Conservation (phyloP, 352 stramenopile species). For the Globisporangium iwayamae region DNA sequence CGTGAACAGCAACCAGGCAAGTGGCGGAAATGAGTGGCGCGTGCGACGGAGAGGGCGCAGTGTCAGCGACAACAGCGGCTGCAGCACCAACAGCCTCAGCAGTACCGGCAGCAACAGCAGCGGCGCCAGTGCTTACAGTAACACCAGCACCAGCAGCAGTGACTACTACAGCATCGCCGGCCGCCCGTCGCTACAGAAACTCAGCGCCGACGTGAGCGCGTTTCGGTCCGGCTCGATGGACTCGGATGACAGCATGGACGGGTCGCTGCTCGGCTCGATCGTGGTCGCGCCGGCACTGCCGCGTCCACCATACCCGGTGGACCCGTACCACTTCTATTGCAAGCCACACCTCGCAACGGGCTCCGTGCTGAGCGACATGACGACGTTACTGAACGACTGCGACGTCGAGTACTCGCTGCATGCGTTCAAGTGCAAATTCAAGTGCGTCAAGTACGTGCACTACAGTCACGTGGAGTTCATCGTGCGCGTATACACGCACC, state of each 20-base stretch:
- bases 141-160: conserved; percentile 38
- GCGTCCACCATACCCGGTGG: conserved; percentile 65
- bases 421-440: conserved; percentile 82
- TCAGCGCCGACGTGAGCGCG: conserved; percentile 26
- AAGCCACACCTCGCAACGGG: conserved; percentile 26
- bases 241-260: conserved; percentile 41
- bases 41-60: conserved; percentile 44
- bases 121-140: conserved; percentile 25
- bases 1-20: conserved; percentile 21
- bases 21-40: conserved; percentile 20
- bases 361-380: conserved; percentile 41
- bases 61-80: conserved; percentile 62
- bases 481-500: conserved; percentile 52
- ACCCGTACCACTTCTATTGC: conserved; percentile 83
- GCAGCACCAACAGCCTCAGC: conserved; percentile 54
- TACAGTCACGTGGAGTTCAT: conserved; percentile 84
- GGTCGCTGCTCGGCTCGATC: conserved; percentile 20
- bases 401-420: conserved; percentile 70
- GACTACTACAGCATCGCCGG: conserved; percentile 10
- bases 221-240: conserved; percentile 25
- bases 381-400: conserved; percentile 42
- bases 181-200: conserved; percentile 41
- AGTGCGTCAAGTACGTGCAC: conserved; percentile 83
- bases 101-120: conserved; percentile 35
- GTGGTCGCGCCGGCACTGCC: conserved; percentile 56